These are phyloP conservation scores for Discostella stelligeroides DNA, from an alignment of 108 stramenopile species.

Conservation along the genomic window DNA sequence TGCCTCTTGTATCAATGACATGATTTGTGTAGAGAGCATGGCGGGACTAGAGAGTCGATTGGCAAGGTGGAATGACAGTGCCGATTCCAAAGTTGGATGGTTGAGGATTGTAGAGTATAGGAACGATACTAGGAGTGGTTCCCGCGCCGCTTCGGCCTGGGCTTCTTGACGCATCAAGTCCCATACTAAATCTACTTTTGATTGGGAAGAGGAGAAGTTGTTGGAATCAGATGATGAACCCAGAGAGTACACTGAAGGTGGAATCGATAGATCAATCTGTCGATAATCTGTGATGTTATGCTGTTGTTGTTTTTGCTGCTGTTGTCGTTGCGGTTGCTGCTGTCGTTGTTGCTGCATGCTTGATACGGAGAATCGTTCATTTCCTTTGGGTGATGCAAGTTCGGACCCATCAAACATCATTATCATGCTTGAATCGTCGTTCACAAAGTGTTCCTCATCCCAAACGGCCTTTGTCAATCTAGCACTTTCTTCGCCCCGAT, in stretches of 20 bases:
- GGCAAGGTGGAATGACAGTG: conserved; percentile 83
- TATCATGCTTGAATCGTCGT: conserved; percentile 20
- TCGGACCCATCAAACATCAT: conserved; percentile 6
- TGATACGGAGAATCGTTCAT: not conserved
- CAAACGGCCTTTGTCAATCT: conserved; percentile 57
- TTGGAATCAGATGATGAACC: conserved; percentile 8
- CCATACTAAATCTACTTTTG: conserved; percentile 63
- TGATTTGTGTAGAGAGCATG: conserved; percentile 74
- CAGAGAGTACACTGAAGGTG: conserved; percentile 55
- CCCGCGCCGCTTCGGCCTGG: conserved; percentile 66
- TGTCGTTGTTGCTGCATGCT: not conserved
- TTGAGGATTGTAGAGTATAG: conserved; percentile 85
- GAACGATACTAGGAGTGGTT: conserved; percentile 86
- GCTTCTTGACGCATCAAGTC: conserved; percentile 74
- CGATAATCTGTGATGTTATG: conserved; percentile 11
- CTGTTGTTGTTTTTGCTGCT: conserved; percentile 4
- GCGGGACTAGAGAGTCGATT: conserved; percentile 70
- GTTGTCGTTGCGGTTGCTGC: too few relatives aligned
- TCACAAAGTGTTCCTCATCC: conserved; percentile 60
- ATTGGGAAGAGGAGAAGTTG: conserved; percentile 16
- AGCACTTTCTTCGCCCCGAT: conserved; percentile 37
- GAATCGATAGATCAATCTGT: conserved; percentile 69
- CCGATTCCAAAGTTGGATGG: conserved; percentile 78
- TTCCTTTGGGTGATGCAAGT: not conserved
- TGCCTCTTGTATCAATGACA: conserved; percentile 68